These are phyloP conservation scores for Colletotrichum tamarilloi DNA, from an alignment of 2,329 filamentous ascomycete species.

Conservation along the genomic window DNA sequence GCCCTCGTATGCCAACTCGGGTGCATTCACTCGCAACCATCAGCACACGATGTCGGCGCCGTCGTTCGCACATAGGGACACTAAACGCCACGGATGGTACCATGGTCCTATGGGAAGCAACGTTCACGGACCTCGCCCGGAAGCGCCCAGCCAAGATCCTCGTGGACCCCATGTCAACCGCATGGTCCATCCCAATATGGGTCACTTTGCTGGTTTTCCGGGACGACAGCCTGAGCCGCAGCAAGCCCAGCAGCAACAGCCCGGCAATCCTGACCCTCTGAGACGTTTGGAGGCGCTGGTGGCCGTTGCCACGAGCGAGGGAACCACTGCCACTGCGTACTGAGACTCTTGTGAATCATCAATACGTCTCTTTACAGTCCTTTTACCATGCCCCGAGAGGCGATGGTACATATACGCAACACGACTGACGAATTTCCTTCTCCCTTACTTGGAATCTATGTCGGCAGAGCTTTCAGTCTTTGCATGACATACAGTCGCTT, in stretches of 20 bases:
- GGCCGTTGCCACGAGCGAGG: conserved; percentile 57
- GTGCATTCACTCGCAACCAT: conserved; percentile 45
- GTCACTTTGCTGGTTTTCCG: conserved; percentile 63
- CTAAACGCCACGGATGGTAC: conserved; percentile 80
- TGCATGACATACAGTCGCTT: conserved; percentile 27
- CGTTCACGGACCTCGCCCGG: conserved; percentile 23
- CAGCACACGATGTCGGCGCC: conserved; percentile 72
- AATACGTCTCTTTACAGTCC: neutral
- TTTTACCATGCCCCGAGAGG: neutral
- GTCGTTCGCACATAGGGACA: conserved; percentile 65
- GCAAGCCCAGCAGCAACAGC: conserved; percentile 30
- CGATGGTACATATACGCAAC: conserved; percentile 4
- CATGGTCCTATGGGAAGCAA: conserved; percentile 61
- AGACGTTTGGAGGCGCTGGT: conserved; percentile 55
- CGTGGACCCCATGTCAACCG: conserved; percentile 62
- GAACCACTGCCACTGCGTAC: conserved; percentile 54
- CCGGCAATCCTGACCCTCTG: conserved; percentile 45
- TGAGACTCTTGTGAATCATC: conserved; percentile 32
- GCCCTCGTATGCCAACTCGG: conserved; percentile 39
- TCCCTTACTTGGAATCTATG: neutral
- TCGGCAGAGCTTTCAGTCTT: conserved; percentile 9
- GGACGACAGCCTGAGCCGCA: conserved; percentile 44
- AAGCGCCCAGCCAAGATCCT: conserved; percentile 44
- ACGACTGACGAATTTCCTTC: conserved; percentile 31
- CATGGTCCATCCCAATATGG: conserved; percentile 68